Evolutionary conservation across 345 rosid species (phyloP), one percentile per base, ranked within the genome.

Genomic region (Citrus mangshanensis): DNA sequence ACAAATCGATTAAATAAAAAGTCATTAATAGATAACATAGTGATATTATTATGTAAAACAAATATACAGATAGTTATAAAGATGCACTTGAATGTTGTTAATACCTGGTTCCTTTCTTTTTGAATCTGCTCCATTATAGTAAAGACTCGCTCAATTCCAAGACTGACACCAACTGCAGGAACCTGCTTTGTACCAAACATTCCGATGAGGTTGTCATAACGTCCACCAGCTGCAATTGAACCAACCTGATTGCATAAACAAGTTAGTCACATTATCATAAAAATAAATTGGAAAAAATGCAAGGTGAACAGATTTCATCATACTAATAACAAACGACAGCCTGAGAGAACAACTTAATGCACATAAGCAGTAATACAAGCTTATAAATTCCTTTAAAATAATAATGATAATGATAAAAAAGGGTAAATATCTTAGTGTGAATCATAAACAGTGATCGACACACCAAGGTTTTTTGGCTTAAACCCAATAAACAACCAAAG

Each of bases 101-200:
- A 75, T 62, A 94, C 97, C 89, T 92, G 91, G 70, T 92, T 90
- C 63, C 86, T 85, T 30, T 93, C 92, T 73, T 88, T 84, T 79
- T 88, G 88, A 37, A 84, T 79, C 75, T 89, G 92, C 87, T 93
- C 95, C 98, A 94, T 90, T 82, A 96, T 94, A 27, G 89, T 82
- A 82, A 96, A 89, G 64, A 94, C 97, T 62, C 98, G 87, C 77
- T 96, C 98, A 60, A 96, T 96, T 55, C 98, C 99, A 63, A 94
- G 92, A 84, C 99, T 94, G 84, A 93, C 84, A 14, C 99, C 98
- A 82, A 94, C 97, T 9, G 97, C 94, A 3, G 98, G 99, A 68
- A 96, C 97, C 86, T 89, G 93, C 85, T 90, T 91, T 38, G 89
- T 81, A 75, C 99, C 97, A 83, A 92, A 92, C 89, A 88, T 96